Evolutionary conservation across 495 filamentous ascomycete genomes (phyloP), one percentile per base, ranked within the genome.

Genomic region (Aspergillus leporis): DNA sequence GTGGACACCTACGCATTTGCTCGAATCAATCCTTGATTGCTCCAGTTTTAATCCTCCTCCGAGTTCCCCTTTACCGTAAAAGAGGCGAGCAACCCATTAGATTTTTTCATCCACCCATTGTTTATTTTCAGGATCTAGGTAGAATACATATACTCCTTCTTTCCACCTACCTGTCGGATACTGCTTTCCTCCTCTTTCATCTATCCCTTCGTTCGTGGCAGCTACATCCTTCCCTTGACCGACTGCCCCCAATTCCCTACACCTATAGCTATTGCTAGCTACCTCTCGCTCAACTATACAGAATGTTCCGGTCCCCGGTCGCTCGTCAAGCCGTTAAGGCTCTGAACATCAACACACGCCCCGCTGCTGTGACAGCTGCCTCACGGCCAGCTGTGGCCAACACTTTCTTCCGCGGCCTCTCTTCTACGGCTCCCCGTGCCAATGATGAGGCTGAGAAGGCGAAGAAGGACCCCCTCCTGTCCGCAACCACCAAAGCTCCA

Each of bases 231-330:
- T 28, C 45, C 22, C 49, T 32, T 45, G 23, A 50, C 31, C 32
- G 28, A 30, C 19, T 19, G 12, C 21, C 14, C 43, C 32, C 4
- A 19, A 38, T n/a, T 41, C 38, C 38, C 38, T 30, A 22, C 28
- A 55, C 31, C 40, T 49, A 22, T 51, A 25, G 4, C 19, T 34
- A 40, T 28, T 3, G 12, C 5, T 9, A 28, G 50, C 50, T 30
- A 19, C 45, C 23, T 32, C 54, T 32, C 28, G 21, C 38, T 28
- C 32, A 22, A 34, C 19, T 38, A 41, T 48, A 31, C 64, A 62
- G 30, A 63, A 74, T 77, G 70, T 70, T 76, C 66, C 70, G 63
- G 52, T 66, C 70, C 19, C 34, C 69, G 53, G 56, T 70, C 53
- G 61, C 70, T 51, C 70, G 70, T 47, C 65, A 68, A 53, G 69